Base-by-base conservation (phyloP, 805 yeast genomes). In the Pichia sporocuriosa region DNA sequence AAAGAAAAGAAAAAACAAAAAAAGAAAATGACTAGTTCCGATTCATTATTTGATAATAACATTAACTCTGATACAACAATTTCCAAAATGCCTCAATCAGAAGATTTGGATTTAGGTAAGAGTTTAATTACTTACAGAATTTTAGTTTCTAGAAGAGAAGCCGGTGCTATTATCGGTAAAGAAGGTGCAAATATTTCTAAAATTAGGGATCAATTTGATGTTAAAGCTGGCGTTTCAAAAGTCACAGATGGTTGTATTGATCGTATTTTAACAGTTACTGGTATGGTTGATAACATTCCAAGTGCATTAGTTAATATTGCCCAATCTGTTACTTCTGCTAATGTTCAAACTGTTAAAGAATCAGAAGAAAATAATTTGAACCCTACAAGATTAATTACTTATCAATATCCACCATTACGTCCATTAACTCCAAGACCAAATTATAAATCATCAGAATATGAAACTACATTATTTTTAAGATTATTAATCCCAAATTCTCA, bases 101-200 rank as follows among this genome's bases (percentile, higher is more conserved):
- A 37, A 37, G 56, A 55, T 33, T 52, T 51, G 24, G 56, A 56
- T 34, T 44, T 59, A 6, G 58, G 57, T 12, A 55, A 55, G 39
- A 47, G 59, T 4, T 46, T 61, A 26, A 61, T 66, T 29, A 62
- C 67, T 9, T 67, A 53, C 57, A 65, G 88, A 45, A 73, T 86
- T 1, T 69, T 88, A 23, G 83, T 88, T 16, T 79, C 93, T 2
- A 75, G 88, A 42, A 83, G 81, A 56, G 96, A 88, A 61, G 89
- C 95, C 11, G 96, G 96, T 15, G 84, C 87, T 47, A 77, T 88
- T 47, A 88, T 88, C 52, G 96, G 96, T 40, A 83, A 83, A 50
- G 82, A 77, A 49, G 96, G 96, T 35, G 69, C 72, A 37, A 81
- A 81, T 42, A 87, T 88, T 46, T 83, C 88, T 42, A 70, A 74